Percentiles rank a stretch among this genome's conserved stretches.
Evolutionary conservation across 73 alveolate species (phyloP).

Genomic region (Paramecium sexaurelia): DNA sequence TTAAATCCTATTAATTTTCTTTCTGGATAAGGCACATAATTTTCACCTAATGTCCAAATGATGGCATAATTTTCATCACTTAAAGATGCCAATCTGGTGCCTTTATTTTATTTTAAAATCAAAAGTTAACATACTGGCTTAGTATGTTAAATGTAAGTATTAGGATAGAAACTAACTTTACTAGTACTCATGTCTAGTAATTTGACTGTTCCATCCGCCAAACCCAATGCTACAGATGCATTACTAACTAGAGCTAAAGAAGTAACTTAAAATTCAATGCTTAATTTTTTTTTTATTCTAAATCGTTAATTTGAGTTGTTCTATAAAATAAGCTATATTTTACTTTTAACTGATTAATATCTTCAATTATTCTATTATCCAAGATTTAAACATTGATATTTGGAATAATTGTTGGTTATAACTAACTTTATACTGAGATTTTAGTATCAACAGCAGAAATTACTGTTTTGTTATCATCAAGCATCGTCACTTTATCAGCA

Average conservation of each 20-base stretch:
- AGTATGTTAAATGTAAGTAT: slow-evolving; percentile 11
- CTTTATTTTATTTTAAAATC: slow-evolving; percentile 2
- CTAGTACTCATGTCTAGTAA: slow-evolving; percentile 10
- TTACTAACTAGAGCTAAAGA: slow-evolving; percentile 14
- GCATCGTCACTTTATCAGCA: slow-evolving; percentile 14
- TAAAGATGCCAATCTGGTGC: slow-evolving; percentile 32
- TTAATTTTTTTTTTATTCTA: slow-evolving; percentile 14
- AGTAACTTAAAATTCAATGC: background rate
- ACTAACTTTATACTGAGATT: background rate
- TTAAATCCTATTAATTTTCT: slow-evolving; percentile 8
- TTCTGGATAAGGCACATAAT: slow-evolving; percentile 57
- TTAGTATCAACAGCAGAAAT: slow-evolving; percentile 6
- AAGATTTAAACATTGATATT: slow-evolving; percentile 7
- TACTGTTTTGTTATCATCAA: slow-evolving; percentile 19
- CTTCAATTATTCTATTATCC: slow-evolving; percentile 6
- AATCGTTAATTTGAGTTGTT: too few relatives aligned
- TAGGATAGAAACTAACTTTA: slow-evolving; percentile 44
- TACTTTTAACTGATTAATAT: background rate
- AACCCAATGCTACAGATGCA: slow-evolving; percentile 18
- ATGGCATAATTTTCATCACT: slow-evolving; percentile 45
- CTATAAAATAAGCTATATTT: background rate
- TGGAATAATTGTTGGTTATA: background rate
- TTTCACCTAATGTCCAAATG: slow-evolving; percentile 49
- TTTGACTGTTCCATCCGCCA: slow-evolving; percentile 34
- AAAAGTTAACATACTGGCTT: background rate